Evolutionary conservation across 2,329 filamentous ascomycete genomes (phyloP), one percentile per base, ranked within the genome.

Genomic region (Karstenula rhodostoma): DNA sequence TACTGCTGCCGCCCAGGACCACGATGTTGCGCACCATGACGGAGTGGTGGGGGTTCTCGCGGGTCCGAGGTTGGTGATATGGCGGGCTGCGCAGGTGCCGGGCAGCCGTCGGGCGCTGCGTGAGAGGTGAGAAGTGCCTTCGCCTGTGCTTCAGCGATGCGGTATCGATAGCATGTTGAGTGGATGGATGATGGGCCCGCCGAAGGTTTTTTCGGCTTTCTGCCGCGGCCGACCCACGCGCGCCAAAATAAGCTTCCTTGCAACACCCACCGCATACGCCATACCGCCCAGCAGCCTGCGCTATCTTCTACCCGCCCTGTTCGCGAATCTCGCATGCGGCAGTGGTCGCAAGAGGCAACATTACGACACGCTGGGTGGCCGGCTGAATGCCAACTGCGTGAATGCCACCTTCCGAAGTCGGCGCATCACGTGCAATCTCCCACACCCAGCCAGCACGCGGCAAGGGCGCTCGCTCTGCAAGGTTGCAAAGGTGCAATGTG

Each of bases 21-120:
- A 97, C 92, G 67, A 99, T 93, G 79, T 97, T 97, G 79, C 94
- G 90, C 69, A 97, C 94, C 93, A 97, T 97, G 68, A 63, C 64
- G 62, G 60, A 57, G 63, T 59, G 58, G 61, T 57, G 60, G 66
- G 57, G 56, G 33, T 48, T 59, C 40, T 50, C 43, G 44, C 35
- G 35, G 50, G 17, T 44, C 32, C 9, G 44, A 49, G 55, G 59
- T 42, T 51, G 59, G 44, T 51, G 56, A 47, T 43, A 50, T 46
- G 40, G 27, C 27, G 27, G 22, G 40, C 40, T 46, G 40, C 40
- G 40, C 32, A 19, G 57, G 58, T 40, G 47, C 54, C 56, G 61
- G 58, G 58, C 50, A 50, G 55, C 46, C 40, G 54, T 43, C 35
- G 27, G 48, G 50, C 44, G 13, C 35, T 55, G 13, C n/a, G 40